A percentile compares a stretch with the other conserved stretches of the same genome.
Evolutionary conservation across 257 asterid genomes (phyloP).

Genomic region (Eucommia ulmoides): DNA sequence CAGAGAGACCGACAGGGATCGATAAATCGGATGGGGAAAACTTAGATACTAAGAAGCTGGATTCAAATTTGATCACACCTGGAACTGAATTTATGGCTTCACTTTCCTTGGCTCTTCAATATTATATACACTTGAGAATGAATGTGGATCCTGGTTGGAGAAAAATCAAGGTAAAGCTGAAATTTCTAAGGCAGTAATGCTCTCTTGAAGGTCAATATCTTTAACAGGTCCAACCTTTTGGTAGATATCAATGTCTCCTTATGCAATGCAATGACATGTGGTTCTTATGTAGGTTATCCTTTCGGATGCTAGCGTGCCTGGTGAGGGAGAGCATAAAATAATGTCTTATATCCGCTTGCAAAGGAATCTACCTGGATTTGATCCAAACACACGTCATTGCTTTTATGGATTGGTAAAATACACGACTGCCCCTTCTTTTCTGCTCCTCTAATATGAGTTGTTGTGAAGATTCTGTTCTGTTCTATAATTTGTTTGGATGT

Average conservation of each 20-base stretch:
- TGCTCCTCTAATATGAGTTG: not conserved
- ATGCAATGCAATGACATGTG: conserved; percentile 2
- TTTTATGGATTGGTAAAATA: conserved; percentile 80
- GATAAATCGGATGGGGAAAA: conserved; percentile 5
- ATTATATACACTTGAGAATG: conserved; percentile 35
- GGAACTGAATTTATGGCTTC: conserved; percentile 63
- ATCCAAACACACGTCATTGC: conserved; percentile 70
- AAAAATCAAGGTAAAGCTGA: conserved; percentile 35
- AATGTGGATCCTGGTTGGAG: conserved; percentile 50
- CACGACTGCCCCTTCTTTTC: not conserved
- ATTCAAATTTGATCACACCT: conserved; percentile 67
- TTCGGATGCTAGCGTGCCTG: conserved; percentile 76
- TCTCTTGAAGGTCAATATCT: not conserved
- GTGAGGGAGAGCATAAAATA: conserved; percentile 75
- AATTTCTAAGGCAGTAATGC: not conserved
- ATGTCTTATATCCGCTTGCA: conserved; percentile 73
- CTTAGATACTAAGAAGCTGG: conserved; percentile 18
- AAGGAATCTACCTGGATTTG: conserved; percentile 57
- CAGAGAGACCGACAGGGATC: conserved; percentile 8
- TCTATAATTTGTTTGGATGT: not conserved
- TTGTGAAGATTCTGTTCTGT: not conserved
- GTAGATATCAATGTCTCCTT: conserved; percentile 1
- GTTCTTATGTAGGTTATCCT: conserved; percentile 41
- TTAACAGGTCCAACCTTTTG: not conserved
- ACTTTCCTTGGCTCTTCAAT: conserved; percentile 41